Base-by-base conservation (phyloP, 495 filamentous ascomycete species). In the Aspergillus kassunensis region DNA sequence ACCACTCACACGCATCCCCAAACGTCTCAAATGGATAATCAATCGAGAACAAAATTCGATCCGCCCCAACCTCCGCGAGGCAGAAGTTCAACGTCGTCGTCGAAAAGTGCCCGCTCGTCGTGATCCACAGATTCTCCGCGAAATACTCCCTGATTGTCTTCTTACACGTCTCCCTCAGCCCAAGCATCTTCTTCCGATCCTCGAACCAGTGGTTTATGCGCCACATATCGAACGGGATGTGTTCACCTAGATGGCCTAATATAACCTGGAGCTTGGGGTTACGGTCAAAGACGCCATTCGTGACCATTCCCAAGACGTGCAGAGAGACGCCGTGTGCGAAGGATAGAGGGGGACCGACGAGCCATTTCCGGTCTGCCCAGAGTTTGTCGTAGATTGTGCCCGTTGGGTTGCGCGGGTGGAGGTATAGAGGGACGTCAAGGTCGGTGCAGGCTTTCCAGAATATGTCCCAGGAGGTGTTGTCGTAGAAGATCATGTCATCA, bases 221-320 rank as follows among this genome's bases (percentile, higher is more conserved):
- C 63, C 79, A 80, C 51, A 87, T 66, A 62, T 84, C 80, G 54
- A 83, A 85, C 0, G 83, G 83, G 15, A 86, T 65, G 51, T 79
- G 73, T 64, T 88, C 83, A 7, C 84, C 84, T 58, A 85, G 69
- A 60, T 88, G 84, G 3, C 83, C 83, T n/a, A 87, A 63, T 45
- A 87, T 76, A 24, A 87, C 67, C 58, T 86, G 82, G 29, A 86
- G 62, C 20, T 70, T 70, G 0, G 83, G 78, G 44, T 70, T 62
- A 3, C 74, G 67, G 54, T 74, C 76, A 43, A 75, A 72, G 10
- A 80, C 75, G 5, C 79, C 79, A 54, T 74, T 75, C 0, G 74
- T 77, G 6, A 80, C 70, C 65, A 80, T 75, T 0, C 78, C 75
- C 16, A 81, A 66, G 2, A 70, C 60, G 47, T 80, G 78, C 0